Percentiles rank a stretch among this genome's conserved stretches.
Conservation (phyloP, 495 filamentous ascomycete genomes). For the Tuber borchii region DNA sequence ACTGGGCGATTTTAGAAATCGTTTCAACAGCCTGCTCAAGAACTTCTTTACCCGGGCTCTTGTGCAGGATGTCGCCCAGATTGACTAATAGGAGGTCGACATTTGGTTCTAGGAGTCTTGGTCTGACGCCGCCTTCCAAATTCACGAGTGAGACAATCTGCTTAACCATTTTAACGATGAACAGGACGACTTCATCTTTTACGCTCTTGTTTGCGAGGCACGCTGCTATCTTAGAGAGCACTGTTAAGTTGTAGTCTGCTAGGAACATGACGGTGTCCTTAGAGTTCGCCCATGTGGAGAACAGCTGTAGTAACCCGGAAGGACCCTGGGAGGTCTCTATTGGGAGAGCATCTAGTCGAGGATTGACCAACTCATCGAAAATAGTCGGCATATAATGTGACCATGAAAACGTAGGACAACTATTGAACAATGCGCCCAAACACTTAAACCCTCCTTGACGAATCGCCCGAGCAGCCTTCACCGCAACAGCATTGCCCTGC, state of each 20-base stretch:
- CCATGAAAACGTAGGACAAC: conserved; percentile 62
- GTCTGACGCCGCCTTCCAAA: conserved; percentile 51
- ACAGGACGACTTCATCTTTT: conserved; percentile 82
- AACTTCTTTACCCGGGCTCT: conserved; percentile 59
- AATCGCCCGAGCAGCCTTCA: conserved; percentile 57
- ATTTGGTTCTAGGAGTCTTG: conserved; percentile 61
- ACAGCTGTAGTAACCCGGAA: conserved; percentile 72
- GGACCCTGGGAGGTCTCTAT: conserved; percentile 81
- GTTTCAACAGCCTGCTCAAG: conserved; percentile 70
- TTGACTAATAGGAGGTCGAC: conserved; percentile 61
- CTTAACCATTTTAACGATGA: conserved; percentile 66
- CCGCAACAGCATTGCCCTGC: conserved; percentile 46
- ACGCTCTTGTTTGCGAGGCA: conserved; percentile 65
- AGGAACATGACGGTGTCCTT: conserved; percentile 63
- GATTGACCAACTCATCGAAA: conserved; percentile 65
- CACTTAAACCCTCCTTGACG: conserved; percentile 71
- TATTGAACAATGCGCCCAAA: conserved; percentile 66
- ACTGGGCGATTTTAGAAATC: conserved; percentile 65
- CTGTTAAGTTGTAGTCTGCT: conserved; percentile 53
- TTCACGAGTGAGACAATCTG: conserved; percentile 55
- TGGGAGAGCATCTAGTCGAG: conserved; percentile 70
- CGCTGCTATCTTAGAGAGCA: conserved; percentile 64
- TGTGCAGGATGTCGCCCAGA: conserved; percentile 59
- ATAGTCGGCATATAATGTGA: conserved; percentile 60
- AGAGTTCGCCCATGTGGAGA: conserved; percentile 70